Evolutionary conservation across 2,329 filamentous ascomycete species (phyloP).

Genomic region (Trichoderma sp.): DNA sequence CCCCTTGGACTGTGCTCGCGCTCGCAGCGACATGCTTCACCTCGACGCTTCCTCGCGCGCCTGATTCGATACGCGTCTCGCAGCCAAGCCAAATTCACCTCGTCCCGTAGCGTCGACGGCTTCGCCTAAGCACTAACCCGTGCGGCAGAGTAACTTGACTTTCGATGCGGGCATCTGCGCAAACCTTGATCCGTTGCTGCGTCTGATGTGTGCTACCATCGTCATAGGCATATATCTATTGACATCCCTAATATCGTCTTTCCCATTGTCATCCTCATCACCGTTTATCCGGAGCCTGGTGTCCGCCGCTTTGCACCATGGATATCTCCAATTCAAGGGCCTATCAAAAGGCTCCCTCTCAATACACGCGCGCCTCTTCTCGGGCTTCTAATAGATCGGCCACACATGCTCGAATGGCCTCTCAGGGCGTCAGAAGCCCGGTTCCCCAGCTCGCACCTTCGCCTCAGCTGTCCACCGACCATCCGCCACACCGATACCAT

Average conservation of each 20-base stretch:
- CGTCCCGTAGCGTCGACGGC: background rate
- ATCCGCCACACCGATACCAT: conserved; percentile 37
- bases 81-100: background rate
- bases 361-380: conserved; percentile 43
- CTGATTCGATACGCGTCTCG: background rate
- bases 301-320: conserved; percentile 26
- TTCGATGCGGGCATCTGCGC: conserved; percentile 17
- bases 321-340: conserved; percentile 28
- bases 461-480: conserved; percentile 35
- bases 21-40: conserved; percentile 10
- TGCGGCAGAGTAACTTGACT: background rate
- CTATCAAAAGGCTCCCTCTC: conserved; percentile 30
- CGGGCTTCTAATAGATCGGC: conserved; percentile 45
- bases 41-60: background rate
- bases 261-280: background rate
- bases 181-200: background rate
- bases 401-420: conserved; percentile 40
- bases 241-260: background rate
- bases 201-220: background rate
- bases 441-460: conserved; percentile 39
- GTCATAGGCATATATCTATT: background rate
- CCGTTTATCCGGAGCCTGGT: background rate
- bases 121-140: background rate
- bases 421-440: conserved; percentile 42
- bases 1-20: conserved; percentile 7